These are phyloP conservation scores for Apiotrichum gamsii DNA, from an alignment of 1,284 basidiomycete species.

Conservation along the genomic window DNA sequence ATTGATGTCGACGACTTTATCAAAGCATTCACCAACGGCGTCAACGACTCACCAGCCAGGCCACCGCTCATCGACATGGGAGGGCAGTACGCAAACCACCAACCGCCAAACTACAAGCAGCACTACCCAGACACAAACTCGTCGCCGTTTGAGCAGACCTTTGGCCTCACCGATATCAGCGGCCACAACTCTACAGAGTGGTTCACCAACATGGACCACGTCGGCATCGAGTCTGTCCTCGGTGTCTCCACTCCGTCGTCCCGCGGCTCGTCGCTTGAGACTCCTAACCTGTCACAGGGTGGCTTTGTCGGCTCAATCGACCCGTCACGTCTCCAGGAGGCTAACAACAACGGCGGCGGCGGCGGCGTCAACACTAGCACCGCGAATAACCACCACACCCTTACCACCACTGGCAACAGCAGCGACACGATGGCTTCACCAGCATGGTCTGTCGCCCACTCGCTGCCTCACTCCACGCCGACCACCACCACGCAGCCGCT, in stretches of 20 bases:
- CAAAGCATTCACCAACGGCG: constrained; percentile 8
- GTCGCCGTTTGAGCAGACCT: constrained; percentile 9
- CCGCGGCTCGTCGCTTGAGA: constrained; percentile 16
- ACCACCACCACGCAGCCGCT: not conserved
- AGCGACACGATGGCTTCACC: not conserved
- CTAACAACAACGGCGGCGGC: no score
- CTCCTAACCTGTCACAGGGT: constrained; percentile 9
- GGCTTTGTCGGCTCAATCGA: constrained; percentile 10
- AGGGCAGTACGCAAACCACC: not conserved
- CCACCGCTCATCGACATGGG: not conserved
- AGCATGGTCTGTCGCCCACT: not conserved
- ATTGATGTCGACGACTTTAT: constrained; percentile 16
- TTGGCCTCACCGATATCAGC: constrained; percentile 6
- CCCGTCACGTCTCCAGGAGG: constrained; percentile 13
- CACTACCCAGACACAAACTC: not conserved
- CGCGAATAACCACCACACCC: no score
- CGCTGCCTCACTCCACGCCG: no score
- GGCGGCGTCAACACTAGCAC: no score
- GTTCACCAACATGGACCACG: constrained; percentile 4
- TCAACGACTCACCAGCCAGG: constrained; percentile 1
- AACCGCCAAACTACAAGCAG: not conserved
- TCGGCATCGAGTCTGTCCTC: constrained; percentile 7
- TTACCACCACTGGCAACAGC: no score
- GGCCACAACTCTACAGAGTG: constrained; percentile 9
- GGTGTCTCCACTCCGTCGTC: constrained; percentile 9